These are phyloP conservation scores for Oxyria digyna DNA, from an alignment of 148 eudicot genomes.

Conservation along the genomic window DNA sequence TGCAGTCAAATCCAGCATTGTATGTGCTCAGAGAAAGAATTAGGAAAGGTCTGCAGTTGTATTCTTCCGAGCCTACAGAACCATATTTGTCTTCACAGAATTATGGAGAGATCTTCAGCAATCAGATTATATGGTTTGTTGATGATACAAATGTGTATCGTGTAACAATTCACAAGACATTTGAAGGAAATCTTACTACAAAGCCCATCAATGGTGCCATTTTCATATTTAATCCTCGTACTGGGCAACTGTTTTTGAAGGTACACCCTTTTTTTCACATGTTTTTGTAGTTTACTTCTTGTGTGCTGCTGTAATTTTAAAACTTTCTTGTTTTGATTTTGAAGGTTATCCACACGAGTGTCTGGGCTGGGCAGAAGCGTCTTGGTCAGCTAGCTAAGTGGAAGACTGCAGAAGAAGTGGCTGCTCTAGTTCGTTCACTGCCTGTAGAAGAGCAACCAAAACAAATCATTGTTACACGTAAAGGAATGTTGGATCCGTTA, in stretches of 20 bases:
- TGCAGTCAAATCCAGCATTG: constrained; percentile 97
- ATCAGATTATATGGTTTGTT: constrained; percentile 98
- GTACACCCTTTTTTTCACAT: constrained; percentile 16
- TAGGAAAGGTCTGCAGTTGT: constrained; percentile 93
- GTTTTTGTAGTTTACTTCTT: not conserved
- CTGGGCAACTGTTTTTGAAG: constrained; percentile 95
- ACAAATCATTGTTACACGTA: constrained; percentile 95
- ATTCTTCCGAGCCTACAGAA: constrained; percentile 99
- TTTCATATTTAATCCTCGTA: constrained; percentile 91
- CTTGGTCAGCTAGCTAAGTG: constrained; percentile 99
- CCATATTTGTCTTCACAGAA: constrained; percentile 97
- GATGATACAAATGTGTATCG: constrained; percentile 99
- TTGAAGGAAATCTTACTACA: constrained; percentile 96
- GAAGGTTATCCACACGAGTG: constrained; percentile 96
- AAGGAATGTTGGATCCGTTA: constrained; percentile 98
- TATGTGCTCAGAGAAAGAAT: constrained; percentile 96
- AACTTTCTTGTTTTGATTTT: not conserved
- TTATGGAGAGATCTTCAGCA: constrained; percentile 97
- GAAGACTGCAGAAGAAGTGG: constrained; percentile 99
- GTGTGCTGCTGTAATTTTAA: not conserved
- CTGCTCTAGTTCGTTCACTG: constrained; percentile 90
- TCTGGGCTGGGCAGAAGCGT: constrained; percentile 99
- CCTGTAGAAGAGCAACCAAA: constrained; percentile 99
- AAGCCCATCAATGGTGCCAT: constrained; percentile 99
- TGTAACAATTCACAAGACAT: constrained; percentile 96